Conservation (phyloP, 805 yeast genomes). For the Metschnikowia rubicola region DNA sequence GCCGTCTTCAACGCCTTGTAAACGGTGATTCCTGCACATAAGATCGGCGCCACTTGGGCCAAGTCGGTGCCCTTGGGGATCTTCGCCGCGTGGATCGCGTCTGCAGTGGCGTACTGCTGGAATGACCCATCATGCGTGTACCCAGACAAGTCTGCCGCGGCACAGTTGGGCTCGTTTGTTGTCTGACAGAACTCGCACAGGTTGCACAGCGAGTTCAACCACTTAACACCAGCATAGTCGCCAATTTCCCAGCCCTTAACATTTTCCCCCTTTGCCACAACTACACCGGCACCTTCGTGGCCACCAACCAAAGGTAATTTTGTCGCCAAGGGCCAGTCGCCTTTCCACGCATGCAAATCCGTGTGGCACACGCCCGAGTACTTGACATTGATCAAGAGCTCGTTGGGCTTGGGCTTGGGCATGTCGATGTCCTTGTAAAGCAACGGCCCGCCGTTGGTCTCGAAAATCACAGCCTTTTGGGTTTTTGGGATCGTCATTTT, state of each 20-base stretch:
- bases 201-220: conserved; percentile 78
- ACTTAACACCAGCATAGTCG: conserved; percentile 79
- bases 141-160: conserved; percentile 63
- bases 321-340: conserved; percentile 83
- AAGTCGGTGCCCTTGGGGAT: conserved; percentile 73
- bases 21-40: conserved; percentile 90
- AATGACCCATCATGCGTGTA: conserved; percentile 88
- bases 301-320: conserved; percentile 82
- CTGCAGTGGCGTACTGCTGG: conserved; percentile 88
- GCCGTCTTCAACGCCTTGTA: conserved; percentile 88
- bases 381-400: conserved; percentile 74
- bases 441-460: conserved; percentile 61
- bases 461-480: conserved; percentile 71
- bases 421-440: conserved; percentile 69
- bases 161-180: conserved; percentile 69
- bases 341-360: conserved; percentile 90
- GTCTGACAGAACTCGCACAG: conserved; percentile 71
- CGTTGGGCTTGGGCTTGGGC: conserved; percentile 73
- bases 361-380: conserved; percentile 94
- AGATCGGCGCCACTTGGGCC: conserved; percentile 73
- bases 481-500: conserved; percentile 48
- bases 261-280: conserved; percentile 69
- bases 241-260: conserved; percentile 73
- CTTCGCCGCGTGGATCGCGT: conserved; percentile 81
- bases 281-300: conserved; percentile 87